Conservation (phyloP, 2,329 filamentous ascomycete genomes). For the Thelonectria rubi region DNA sequence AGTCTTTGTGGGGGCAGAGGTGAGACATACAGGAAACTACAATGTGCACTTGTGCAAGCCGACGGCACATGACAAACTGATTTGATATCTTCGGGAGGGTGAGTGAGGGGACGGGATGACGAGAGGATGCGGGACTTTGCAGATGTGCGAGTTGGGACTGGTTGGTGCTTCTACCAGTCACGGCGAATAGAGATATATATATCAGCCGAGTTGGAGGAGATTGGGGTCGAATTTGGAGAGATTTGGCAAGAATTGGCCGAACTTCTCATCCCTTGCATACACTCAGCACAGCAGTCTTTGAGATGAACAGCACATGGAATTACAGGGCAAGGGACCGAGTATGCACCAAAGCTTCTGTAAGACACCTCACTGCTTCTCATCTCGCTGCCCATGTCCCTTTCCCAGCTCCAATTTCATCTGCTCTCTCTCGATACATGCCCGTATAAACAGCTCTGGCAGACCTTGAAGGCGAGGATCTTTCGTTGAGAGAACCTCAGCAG, state of each 20-base stretch:
- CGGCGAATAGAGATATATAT: too few relatives aligned
- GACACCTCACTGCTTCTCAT: neutral
- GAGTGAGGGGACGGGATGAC: too few relatives aligned
- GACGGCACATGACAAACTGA: neutral
- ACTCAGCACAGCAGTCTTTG: too few relatives aligned
- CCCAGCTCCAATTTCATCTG: neutral
- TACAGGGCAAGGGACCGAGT: neutral
- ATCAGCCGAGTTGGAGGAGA: too few relatives aligned
- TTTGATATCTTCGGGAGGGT: neutral
- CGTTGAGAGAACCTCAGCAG: neutral
- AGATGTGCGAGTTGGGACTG: too few relatives aligned
- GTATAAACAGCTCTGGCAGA: neutral
- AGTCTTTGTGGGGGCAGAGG: neutral
- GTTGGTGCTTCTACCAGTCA: too few relatives aligned
- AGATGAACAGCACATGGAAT: neutral
- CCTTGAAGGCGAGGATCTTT: neutral
- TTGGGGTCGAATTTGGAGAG: too few relatives aligned
- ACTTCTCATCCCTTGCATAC: too few relatives aligned
- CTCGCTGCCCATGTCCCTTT: neutral
- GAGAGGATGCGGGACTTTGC: too few relatives aligned
- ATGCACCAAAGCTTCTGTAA: neutral
- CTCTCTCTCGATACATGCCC: neutral
- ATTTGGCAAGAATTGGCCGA: too few relatives aligned
- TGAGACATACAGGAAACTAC: conserved; percentile 3
- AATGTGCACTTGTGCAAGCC: neutral